Evolutionary conservation across 176 grass and related monocot genomes (phyloP), one percentile per base, ranked within the genome.

Genomic region (Avena sativa): DNA sequence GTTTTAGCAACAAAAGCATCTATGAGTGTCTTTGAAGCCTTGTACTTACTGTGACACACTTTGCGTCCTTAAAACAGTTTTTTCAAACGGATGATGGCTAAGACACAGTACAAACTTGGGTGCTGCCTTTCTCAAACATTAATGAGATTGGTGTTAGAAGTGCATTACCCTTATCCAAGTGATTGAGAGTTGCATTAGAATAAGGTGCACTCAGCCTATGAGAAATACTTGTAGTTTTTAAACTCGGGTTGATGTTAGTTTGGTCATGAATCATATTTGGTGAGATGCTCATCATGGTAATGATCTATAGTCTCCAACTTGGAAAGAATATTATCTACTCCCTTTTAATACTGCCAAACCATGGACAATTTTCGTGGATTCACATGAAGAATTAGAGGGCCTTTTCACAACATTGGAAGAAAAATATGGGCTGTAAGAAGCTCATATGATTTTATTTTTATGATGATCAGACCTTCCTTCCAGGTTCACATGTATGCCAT

Each of bases 131-230:
- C 71, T 88, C 79, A 38, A 34, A 81, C 74, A 79, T 51, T 58
- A 85, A 28, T 14, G 85, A 85, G 32, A 86, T 68, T 90, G 67
- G 79, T 82, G 81, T 76, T 74, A 84, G n/a, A 12, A 63, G 50
- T 63, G 55, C 69, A 65, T 64, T 79, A 91, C 91, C 91, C 69
- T 82, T 91, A 81, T 89, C 80, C 64, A 62, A 84, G 70, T 91
- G 70, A 56, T 78, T 84, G 1, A 59, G 74, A 86, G 69, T 86
- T 79, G 55, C 25, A 77, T 88, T 86, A 47, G 48, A 86, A 64
- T 93, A 71, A 28, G 79, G 76, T 48, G 61, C 58, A 58, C 70
- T 89, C 85, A 85, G 79, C 57, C 89, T 88, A 12, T 26, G 62
- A 48, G 88, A 80, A 59, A 48, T 51, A 47, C 61, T 79, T 78